Evolutionary conservation across 768 basidiomycete genomes (phyloP).

Genomic region (Termitomyces sp.): DNA sequence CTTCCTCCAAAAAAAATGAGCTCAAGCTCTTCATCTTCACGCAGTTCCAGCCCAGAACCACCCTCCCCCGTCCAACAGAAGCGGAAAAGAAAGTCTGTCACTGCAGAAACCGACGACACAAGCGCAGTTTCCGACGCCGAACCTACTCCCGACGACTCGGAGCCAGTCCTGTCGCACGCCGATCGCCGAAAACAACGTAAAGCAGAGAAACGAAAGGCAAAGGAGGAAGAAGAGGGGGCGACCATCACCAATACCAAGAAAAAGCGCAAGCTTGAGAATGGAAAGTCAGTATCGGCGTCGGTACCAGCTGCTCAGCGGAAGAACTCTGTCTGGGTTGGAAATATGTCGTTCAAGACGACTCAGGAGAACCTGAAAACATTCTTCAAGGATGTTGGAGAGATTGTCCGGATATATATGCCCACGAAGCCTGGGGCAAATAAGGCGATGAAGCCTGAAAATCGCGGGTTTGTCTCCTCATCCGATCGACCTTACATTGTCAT

Average conservation of each 20-base stretch:
- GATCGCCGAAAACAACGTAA: conserved; percentile 65
- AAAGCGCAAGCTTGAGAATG: conserved; percentile 45
- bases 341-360: conserved; percentile 88
- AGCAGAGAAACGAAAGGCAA: conserved; percentile 25
- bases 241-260: conserved; percentile 28
- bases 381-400: conserved; percentile 68
- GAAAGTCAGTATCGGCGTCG: conserved; percentile 26
- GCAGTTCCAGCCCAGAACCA: conserved; percentile 27
- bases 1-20: conserved; percentile 14
- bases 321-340: conserved; percentile 95
- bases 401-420: conserved; percentile 85
- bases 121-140: conserved; percentile 20
- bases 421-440: conserved; percentile 52
- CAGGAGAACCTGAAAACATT: conserved; percentile 65
- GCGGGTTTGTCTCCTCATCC: conserved; percentile 49
- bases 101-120: conserved; percentile 17
- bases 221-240: conserved; percentile 16
- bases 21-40: conserved; percentile 34
- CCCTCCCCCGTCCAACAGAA: conserved; percentile 20
- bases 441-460: conserved; percentile 61
- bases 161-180: conserved; percentile 73
- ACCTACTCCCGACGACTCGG: conserved; percentile 26
- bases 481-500: background rate
- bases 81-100: conserved; percentile 26
- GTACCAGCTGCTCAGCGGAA: conserved; percentile 49